Base-by-base conservation (phyloP, 495 filamentous ascomycete species). In the Tricharina praecox region DNA sequence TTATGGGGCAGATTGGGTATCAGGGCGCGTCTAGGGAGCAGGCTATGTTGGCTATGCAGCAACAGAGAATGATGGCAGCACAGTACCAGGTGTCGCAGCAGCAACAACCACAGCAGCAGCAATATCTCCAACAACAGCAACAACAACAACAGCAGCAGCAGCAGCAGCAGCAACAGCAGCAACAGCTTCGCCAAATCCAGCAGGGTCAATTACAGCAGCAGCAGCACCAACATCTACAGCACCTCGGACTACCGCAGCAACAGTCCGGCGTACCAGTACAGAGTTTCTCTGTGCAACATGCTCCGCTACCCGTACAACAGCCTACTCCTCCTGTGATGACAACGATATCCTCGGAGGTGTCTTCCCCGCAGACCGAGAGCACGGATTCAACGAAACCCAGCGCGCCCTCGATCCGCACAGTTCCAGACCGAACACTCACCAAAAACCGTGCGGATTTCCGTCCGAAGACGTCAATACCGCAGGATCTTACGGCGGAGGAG, bases 401-500 rank as follows among this genome's bases (percentile, higher is more conserved):
- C 13, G 50, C 52, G 1, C 48, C 58, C 10, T 53, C 56, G 4
- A 47, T 61, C 23, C 53, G 58, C 23, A 60, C 57, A 21, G 58
- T 60, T 11, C 58, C 58, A 7, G 58, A 61, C 30, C 57, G 58
- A 21, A 56, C 58, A 2, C 45, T 60, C 7, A 60, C 53, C 25
- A 61, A 60, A 51, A 51, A 52, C 19, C 50, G 58, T 13, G 53
- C 58, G 13, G 68, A 80, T 53, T 64, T 78, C 26, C 70, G 73
- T 13, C 82, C 84, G 1, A 81, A 79, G 53, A 77, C 78, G 25
- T 90, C 87, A 5, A 85, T 94, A 52, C 86, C 88, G 18, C 68
- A 78, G 45, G 75, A 79, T 51, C 53, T 93, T 24, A 66, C 79
- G 13, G 69, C 77, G 28, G 66, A 70, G 23, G 78, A 87, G 35